Base-by-base conservation (phyloP, 176 grass and related monocot species). In the Avena insularis region DNA sequence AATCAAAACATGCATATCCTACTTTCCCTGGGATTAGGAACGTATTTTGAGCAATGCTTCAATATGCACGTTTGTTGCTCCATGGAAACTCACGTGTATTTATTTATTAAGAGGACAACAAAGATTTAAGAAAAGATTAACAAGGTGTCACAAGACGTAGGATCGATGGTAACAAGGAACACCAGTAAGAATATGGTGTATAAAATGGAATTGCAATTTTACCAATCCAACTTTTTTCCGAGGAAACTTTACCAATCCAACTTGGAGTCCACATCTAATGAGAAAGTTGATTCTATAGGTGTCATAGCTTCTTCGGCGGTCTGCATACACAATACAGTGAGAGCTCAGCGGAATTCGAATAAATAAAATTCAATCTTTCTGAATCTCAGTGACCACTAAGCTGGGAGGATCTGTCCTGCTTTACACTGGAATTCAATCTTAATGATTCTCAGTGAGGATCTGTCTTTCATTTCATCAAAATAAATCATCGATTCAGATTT, bases 231-330 rank as follows among this genome's bases (percentile, higher is more conserved):
- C 77, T 99, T 97, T 61, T 66, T 35, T 67, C 63, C 29, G 27
- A 67, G 29, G 64, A 67, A 67, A 67, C 64, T 90, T 93, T 85
- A 99, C 97, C 97, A 99, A 63, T 99, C 97, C 86, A 99, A 88
- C 77, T 99, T 99, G 79, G 97, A 99, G 90, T 99, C 93, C 82
- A 99, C 97, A 87, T 99, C 97, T 84, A 99, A 91, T 27, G 97
- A 99, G 75, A 99, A 99, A 75, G 97, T 99, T 67, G 97, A 99
- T 64, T 99, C 97, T 51, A 99, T 99, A 87, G 97, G 97, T 79
- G 97, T 99, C 94, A 99, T 99, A 86, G 97, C 97, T 43, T 92
- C 94, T 87, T 91, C 89, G 47, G 97, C 97, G 67, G 97, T 99
- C 97, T 99, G 88, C 79, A 87, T 20, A 89, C 63, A 91, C 48